A percentile compares a stretch with the other conserved stretches of the same genome.
phyloP scores from a whole-genome alignment of 2,329 filamentous ascomycete species.

The Thelonectria blattea region DNA sequence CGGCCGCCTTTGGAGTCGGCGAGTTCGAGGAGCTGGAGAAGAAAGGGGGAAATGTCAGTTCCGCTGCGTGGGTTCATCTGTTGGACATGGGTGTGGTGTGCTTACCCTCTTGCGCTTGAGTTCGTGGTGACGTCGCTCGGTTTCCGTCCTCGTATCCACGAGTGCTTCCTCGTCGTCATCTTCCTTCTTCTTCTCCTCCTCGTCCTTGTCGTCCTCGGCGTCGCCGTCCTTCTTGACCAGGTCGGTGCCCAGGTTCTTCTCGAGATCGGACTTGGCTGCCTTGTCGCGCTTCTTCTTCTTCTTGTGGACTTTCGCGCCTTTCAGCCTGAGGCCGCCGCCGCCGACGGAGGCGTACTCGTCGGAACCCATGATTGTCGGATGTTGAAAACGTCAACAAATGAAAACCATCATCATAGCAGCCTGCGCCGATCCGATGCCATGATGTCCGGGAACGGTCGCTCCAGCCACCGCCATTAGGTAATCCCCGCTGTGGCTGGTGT shows the following conservation, averaged over 20 bases:
- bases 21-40: conserved; percentile 76
- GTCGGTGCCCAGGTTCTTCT: conserved; percentile 52
- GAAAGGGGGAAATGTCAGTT: neutral
- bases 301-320: conserved; percentile 72
- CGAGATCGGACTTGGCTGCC: conserved; percentile 51
- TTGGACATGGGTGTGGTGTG: conserved; percentile 40
- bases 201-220: conserved; percentile 36
- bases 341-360: conserved; percentile 74
- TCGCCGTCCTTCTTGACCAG: conserved; percentile 34
- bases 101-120: conserved; percentile 76
- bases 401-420: neutral
- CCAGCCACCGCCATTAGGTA: conserved; percentile 22
- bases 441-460: conserved; percentile 5
- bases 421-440: conserved; percentile 10
- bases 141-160: conserved; percentile 74
- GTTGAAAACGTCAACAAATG: neutral
- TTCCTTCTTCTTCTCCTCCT: conserved; percentile 12
- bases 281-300: conserved; percentile 67
- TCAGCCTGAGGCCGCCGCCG: conserved; percentile 82
- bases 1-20: conserved; percentile 63
- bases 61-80: neutral
- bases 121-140: conserved; percentile 83
- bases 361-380: conserved; percentile 62
- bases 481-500: conserved; percentile 11
- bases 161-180: conserved; percentile 41